Evolutionary conservation across 78 protist species (phyloP).

Genomic region (Tieghemostelium lacteum): DNA sequence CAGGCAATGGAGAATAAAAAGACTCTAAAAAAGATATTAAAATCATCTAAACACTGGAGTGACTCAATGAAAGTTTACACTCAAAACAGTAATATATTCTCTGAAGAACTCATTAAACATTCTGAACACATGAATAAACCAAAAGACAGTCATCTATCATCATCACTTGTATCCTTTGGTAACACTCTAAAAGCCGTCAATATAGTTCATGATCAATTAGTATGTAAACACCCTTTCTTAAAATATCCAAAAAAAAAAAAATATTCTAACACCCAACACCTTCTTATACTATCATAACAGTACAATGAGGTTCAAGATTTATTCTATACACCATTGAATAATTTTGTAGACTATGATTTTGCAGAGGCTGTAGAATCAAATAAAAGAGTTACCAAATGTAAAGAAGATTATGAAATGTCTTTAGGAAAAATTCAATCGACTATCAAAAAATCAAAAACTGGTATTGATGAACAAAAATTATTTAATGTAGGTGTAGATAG

Average conservation of each 20-base stretch:
- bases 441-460: constrained; percentile 52
- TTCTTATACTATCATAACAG: neutral
- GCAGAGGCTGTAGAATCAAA: constrained; percentile 73
- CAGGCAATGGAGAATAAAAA: constrained; percentile 63
- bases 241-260: too few relatives aligned
- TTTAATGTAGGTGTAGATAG: neutral
- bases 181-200: constrained; percentile 60
- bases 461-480: constrained; percentile 49
- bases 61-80: constrained; percentile 56
- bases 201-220: constrained; percentile 75
- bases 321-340: constrained; percentile 66
- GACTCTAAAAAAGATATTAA: constrained; percentile 39
- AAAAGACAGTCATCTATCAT: constrained; percentile 21
- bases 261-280: neutral
- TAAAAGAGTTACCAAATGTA: constrained; percentile 53
- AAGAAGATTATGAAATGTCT: constrained; percentile 60
- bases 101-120: constrained; percentile 64
- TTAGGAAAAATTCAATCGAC: constrained; percentile 57
- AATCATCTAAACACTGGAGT: constrained; percentile 53
- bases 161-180: constrained; percentile 35
- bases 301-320: constrained; percentile 76
- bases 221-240: neutral
- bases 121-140: constrained; percentile 57
- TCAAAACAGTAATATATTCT: constrained; percentile 22
- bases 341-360: constrained; percentile 76